These are phyloP conservation scores for Xanthoconium purpureum DNA, from an alignment of 768 basidiomycete genomes.

Conservation along the genomic window DNA sequence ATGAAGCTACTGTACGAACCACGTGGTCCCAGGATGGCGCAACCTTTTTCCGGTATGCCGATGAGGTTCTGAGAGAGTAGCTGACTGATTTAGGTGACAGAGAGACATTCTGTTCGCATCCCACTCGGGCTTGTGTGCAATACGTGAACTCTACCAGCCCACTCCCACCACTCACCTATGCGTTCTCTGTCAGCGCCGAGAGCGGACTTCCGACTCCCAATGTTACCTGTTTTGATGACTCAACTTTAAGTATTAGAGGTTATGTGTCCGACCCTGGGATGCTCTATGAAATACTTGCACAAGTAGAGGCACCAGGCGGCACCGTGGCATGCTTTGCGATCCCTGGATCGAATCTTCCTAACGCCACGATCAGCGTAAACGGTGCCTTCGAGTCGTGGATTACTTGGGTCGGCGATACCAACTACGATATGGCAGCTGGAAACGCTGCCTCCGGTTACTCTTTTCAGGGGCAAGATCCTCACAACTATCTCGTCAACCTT, in stretches of 20 bases:
- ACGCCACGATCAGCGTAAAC: constrained; percentile 48
- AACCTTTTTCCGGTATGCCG: constrained; percentile 47
- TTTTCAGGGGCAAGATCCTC: constrained; percentile 64
- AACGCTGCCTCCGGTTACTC: constrained; percentile 52
- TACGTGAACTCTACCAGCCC: constrained; percentile 40
- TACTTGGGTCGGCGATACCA: constrained; percentile 72
- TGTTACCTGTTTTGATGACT: constrained; percentile 55
- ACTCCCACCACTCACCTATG: constrained; percentile 44
- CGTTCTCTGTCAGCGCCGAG: constrained; percentile 47
- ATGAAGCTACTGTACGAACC: constrained; percentile 54
- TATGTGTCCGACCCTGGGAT: constrained; percentile 53
- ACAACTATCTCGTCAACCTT: constrained; percentile 39
- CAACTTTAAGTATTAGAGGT: constrained; percentile 55
- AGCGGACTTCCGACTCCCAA: constrained; percentile 51
- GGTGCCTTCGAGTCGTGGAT: constrained; percentile 56
- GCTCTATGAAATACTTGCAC: constrained; percentile 64
- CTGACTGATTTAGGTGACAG: constrained; percentile 24
- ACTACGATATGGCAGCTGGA: constrained; percentile 64
- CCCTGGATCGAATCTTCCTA: constrained; percentile 31
- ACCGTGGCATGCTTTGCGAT: constrained; percentile 32
- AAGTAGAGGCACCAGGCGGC: constrained; percentile 37
- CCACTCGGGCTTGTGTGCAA: constrained; percentile 58
- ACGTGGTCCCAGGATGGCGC: constrained; percentile 54
- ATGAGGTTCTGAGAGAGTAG: not conserved
- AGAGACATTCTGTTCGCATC: constrained; percentile 66